A percentile compares a stretch with the other conserved stretches of the same genome.
These are phyloP conservation scores for Penicillium cataractarum DNA, from an alignment of 495 filamentous ascomycete genomes.

Conservation along the genomic window DNA sequence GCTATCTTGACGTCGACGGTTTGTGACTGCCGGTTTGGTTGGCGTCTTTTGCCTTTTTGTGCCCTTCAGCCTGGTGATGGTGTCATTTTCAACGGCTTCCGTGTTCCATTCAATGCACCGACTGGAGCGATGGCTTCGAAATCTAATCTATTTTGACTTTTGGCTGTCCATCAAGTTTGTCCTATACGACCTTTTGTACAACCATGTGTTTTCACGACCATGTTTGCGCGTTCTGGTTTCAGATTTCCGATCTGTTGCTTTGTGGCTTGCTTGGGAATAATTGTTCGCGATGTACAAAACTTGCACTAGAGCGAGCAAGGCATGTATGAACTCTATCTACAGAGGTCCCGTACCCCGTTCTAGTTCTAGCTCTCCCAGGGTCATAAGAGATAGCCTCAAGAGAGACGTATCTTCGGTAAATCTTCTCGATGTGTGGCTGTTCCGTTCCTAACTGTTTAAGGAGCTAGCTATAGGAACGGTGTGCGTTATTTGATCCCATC, in stretches of 20 bases:
- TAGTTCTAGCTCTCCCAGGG: neutral
- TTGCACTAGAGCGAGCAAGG: neutral
- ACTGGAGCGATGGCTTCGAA: conserved; percentile 5
- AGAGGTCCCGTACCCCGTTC: neutral
- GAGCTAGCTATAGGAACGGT: neutral
- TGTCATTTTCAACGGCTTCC: neutral
- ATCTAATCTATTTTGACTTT: conserved; percentile 14
- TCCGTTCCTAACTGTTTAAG: neutral
- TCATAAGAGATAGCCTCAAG: neutral
- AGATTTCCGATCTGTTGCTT: neutral
- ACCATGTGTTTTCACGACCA: neutral
- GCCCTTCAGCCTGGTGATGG: neutral
- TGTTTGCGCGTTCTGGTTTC: neutral
- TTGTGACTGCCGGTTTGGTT: neutral
- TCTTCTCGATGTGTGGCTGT: neutral
- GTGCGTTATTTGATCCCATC: neutral
- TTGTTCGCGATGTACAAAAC: neutral
- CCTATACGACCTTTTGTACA: neutral
- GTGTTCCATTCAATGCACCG: neutral
- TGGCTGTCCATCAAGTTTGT: neutral
- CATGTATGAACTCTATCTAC: neutral
- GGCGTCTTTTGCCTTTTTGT: neutral
- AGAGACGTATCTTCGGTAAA: neutral
- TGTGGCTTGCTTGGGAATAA: neutral
- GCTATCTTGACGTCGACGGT: conserved; percentile 2